Percentiles rank a stretch among this genome's conserved stretches.
Evolutionary conservation across 495 filamentous ascomycete genomes (phyloP).

Genomic region (Neurospora sp.): DNA sequence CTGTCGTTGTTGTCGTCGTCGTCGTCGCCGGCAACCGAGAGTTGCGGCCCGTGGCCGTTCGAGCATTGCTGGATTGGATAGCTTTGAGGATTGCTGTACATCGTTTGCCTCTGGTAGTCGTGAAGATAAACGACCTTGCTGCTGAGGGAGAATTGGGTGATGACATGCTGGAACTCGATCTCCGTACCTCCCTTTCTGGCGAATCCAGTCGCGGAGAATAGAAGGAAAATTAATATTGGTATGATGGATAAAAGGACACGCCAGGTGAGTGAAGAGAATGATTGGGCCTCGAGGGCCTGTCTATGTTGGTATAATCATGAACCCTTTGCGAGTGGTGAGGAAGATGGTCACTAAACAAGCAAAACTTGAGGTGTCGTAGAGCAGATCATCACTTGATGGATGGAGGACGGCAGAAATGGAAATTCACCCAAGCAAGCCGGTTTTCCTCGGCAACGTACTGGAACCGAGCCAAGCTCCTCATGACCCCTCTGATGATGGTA

Average conservation of each 20-base stretch:
- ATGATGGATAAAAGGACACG: background rate
- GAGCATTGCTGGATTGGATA: slow-evolving; percentile 6
- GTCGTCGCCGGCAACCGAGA: slow-evolving; percentile 3
- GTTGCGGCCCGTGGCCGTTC: slow-evolving; percentile 2
- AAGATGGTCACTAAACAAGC: background rate
- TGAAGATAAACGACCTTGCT: slow-evolving; percentile 21
- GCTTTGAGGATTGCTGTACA: slow-evolving; percentile 39
- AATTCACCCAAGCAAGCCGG: background rate
- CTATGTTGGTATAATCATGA: slow-evolving; percentile 33
- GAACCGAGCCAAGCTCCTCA: background rate
- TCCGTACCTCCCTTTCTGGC: slow-evolving; percentile 12
- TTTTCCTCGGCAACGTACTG: background rate
- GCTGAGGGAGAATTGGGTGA: slow-evolving; percentile 24
- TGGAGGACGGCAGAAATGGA: background rate
- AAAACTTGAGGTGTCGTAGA: background rate
- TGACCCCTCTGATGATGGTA: background rate
- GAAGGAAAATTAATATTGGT: background rate
- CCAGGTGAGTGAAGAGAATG: background rate
- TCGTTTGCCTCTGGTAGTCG: slow-evolving; percentile 33
- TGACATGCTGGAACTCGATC: slow-evolving; percentile 20
- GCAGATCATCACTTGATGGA: background rate
- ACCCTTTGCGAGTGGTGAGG: background rate
- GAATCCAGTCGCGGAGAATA: slow-evolving; percentile 32
- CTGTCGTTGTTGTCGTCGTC: slow-evolving; percentile 5
- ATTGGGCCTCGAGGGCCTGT: slow-evolving; percentile 28